Conservation (phyloP, 371 early-diverging fungal species). For the Mucor racemosus region DNA sequence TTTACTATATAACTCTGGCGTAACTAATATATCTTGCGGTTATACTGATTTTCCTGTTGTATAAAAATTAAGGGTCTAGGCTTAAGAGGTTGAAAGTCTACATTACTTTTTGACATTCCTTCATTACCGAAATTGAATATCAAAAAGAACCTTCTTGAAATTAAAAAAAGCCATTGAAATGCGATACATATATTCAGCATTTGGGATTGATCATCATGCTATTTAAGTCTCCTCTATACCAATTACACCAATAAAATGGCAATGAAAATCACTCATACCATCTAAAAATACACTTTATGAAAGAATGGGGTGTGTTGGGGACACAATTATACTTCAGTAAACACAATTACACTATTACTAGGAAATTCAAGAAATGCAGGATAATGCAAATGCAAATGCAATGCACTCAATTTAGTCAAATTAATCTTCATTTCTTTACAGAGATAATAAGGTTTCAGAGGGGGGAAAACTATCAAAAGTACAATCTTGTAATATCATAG, state of each 20-base stretch:
- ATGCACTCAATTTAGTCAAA: not conserved
- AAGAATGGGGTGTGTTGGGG: not conserved
- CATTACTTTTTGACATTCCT: too few species aligned
- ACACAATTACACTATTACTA: not conserved
- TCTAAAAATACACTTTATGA: not conserved
- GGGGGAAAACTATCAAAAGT: not conserved
- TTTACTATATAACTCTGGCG: not conserved
- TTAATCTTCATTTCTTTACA: not conserved
- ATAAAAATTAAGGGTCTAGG: too few species aligned
- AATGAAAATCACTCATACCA: too few species aligned
- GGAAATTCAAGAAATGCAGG: not conserved
- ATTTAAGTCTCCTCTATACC: too few species aligned
- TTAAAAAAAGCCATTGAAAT: not conserved
- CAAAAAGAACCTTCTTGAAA: not conserved
- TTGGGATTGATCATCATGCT: too few species aligned
- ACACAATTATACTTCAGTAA: not conserved
- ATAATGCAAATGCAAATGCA: not conserved
- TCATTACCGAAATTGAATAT: too few species aligned
- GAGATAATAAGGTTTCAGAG: not conserved
- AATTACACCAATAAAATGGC: too few species aligned
- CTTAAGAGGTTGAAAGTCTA: too few species aligned
- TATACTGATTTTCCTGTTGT: not conserved
- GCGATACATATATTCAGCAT: too few species aligned
- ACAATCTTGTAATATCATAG: not conserved
- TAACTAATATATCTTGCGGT: not conserved